phyloP scores from a whole-genome alignment of 2,329 filamentous ascomycete genomes.

The Xylariaceae sp. region DNA sequence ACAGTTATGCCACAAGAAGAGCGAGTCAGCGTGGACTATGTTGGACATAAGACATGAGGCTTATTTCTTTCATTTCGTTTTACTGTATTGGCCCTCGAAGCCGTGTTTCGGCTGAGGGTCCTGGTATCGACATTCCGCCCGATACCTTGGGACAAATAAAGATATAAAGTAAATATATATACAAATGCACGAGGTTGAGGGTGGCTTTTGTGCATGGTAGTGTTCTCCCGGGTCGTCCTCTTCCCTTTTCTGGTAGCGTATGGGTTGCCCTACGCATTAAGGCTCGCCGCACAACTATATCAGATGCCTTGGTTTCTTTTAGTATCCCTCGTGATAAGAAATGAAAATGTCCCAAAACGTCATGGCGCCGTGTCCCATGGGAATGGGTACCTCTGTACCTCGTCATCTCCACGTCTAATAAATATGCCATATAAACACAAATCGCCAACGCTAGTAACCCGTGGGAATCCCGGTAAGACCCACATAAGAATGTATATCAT shows the following conservation, averaged over 20 bases:
- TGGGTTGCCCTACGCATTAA: slow-evolving; percentile 5
- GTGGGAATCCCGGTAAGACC: slow-evolving; percentile 18
- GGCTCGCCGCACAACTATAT: slow-evolving; percentile 22
- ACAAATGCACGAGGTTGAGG: slow-evolving; percentile 16
- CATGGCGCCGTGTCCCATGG: not conserved
- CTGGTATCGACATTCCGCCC: no score
- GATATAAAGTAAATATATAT: not conserved
- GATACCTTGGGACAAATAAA: not conserved
- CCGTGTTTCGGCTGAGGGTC: no score
- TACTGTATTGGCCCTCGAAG: no score
- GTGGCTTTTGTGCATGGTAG: slow-evolving; percentile 8
- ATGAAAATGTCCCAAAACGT: slow-evolving; percentile 18
- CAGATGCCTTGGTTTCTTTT: slow-evolving; percentile 24
- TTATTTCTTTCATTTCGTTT: no score
- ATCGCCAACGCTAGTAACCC: slow-evolving; percentile 18
- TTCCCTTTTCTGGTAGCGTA: slow-evolving; percentile 2
- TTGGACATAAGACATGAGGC: no score
- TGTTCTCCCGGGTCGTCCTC: slow-evolving; percentile 2
- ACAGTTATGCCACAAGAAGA: no score
- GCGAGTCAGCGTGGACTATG: no score
- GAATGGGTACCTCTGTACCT: not conserved
- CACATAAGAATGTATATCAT: slow-evolving; percentile 20
- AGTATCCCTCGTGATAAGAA: slow-evolving; percentile 25
- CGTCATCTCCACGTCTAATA: slow-evolving; percentile 7
- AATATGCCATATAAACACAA: slow-evolving; percentile 21